Percentiles rank a stretch among this genome's conserved stretches.
Evolutionary conservation across 768 basidiomycete genomes (phyloP).

Genomic region (Phanerodontia chrysosporium): DNA sequence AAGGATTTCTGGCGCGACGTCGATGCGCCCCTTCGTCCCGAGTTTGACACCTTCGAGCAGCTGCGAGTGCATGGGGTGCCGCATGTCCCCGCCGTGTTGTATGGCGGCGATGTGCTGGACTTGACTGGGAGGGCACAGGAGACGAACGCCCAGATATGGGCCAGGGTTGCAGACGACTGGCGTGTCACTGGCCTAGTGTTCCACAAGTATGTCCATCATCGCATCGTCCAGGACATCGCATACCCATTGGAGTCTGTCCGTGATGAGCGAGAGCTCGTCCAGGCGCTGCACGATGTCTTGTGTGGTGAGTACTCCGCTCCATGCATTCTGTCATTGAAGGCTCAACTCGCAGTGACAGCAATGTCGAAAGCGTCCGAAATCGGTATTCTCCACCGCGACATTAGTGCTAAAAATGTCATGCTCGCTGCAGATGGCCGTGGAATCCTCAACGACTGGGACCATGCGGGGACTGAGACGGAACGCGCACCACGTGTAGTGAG

Average conservation of each 20-base stretch:
- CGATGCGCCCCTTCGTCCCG: not conserved
- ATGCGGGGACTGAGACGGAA: not conserved
- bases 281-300: slow-evolving; percentile 5
- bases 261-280: not conserved
- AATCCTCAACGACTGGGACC: slow-evolving; percentile 11
- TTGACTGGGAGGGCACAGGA: not conserved
- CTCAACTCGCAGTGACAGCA: too few relatives aligned
- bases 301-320: not conserved
- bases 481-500: not conserved
- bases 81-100: slow-evolving; percentile 1
- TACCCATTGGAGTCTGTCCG: not conserved
- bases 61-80: not conserved
- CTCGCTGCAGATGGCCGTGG: slow-evolving; percentile 1
- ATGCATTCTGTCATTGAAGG: too few relatives aligned
- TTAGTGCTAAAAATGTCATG: slow-evolving; percentile 13
- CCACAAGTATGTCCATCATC: slow-evolving; percentile 1
- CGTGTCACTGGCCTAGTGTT: not conserved
- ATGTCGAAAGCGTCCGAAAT: not conserved
- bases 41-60: not conserved
- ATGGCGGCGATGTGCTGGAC: slow-evolving; percentile 3
- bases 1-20: slow-evolving; percentile 2
- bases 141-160: not conserved
- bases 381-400: slow-evolving; percentile 8
- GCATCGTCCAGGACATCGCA: not conserved
- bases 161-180: not conserved